phyloP scores from a whole-genome alignment of 2,329 filamentous ascomycete species.

The Ascochyta koolunga region DNA sequence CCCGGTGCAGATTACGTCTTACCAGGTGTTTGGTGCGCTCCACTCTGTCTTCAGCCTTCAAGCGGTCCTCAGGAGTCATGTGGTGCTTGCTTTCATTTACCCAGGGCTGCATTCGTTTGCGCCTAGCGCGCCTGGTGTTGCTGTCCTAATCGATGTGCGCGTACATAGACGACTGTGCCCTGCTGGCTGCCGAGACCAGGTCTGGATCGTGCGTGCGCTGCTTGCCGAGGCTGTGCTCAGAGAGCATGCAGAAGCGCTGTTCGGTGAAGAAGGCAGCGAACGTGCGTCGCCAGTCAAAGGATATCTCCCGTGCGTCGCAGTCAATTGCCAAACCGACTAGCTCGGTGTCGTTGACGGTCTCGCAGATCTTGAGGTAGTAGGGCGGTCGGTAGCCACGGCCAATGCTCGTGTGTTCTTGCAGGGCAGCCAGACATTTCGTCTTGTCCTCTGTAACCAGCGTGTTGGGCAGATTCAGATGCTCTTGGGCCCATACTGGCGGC shows the following conservation, averaged over 20 bases:
- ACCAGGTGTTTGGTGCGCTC: conserved; percentile 10
- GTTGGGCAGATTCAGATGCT: conserved; percentile 15
- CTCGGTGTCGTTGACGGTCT: conserved; percentile 23
- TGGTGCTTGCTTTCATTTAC: conserved; percentile 20
- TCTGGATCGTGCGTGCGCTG: conserved; percentile 17
- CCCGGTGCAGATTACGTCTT: conserved; percentile 3
- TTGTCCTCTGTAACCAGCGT: conserved; percentile 8
- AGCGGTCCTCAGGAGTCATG: conserved; percentile 20
- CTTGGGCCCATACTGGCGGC: conserved; percentile 20
- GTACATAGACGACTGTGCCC: neutral
- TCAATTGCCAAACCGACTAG: conserved; percentile 23
- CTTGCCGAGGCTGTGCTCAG: neutral
- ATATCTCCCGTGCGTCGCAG: conserved; percentile 20
- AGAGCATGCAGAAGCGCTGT: conserved; percentile 13
- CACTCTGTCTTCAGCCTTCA: conserved; percentile 15
- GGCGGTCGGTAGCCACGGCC: conserved; percentile 28
- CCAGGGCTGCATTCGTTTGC: conserved; percentile 23
- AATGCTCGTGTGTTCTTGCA: conserved; percentile 21
- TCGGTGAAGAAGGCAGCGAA: conserved; percentile 24
- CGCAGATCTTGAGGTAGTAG: conserved; percentile 20
- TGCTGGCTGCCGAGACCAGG: conserved; percentile 5
- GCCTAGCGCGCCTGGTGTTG: conserved; percentile 15
- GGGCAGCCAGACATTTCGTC: conserved; percentile 9
- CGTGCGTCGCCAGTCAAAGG: conserved; percentile 25
- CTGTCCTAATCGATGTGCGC: conserved; percentile 4